Base-by-base conservation (phyloP, 1,139 yeast species). In the Hansenula sp. region DNA sequence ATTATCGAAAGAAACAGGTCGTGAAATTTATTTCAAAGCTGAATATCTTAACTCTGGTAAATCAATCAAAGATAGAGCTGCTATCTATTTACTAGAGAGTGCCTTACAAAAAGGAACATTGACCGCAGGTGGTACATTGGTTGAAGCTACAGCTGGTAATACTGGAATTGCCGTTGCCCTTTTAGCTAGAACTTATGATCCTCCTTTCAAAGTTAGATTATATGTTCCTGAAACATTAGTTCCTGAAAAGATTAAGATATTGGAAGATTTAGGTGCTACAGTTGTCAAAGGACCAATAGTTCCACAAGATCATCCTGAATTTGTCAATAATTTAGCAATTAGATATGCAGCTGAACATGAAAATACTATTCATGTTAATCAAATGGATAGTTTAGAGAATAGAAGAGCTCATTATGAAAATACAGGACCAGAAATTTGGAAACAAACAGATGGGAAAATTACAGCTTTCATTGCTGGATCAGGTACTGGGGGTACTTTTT, bases 1-100 rank as follows among this genome's bases (percentile, higher is more conserved):
- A 1, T 43, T 54, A 1, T 50, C 54, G 2, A 36, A 44, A 3
- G 48, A 46, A 33, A 44, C 43, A 15, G 85, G 86, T 9, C 68
- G 94, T 51, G 81, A 86, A 53, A 76, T 87, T 54, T 85, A 75
- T 58, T 94, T 84, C 47, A 87, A 87, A 59, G 94, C 91, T 15
- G 96, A 87, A 65, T 84, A 78, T 66, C 77, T 81, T 82, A 87
- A 88, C 63, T 95, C 96, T 2, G 96, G 96, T 18, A 93, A 93
- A 2, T 83, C 91, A 2, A 88, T 88, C 51, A 87, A 87, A 60
- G 96, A 87, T 60, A 72, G 96, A 45, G 95, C 96, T 2, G 95
- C 95, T 0, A 68, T 82, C 33, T 85, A 68, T 55, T 74, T 88
- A 37, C 68, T 88, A 40, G 72, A 81, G 55, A 88, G 83, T 54